These are phyloP conservation scores for Talaromyces sp. DNA, from an alignment of 2,329 filamentous ascomycete species.

Conservation along the genomic window DNA sequence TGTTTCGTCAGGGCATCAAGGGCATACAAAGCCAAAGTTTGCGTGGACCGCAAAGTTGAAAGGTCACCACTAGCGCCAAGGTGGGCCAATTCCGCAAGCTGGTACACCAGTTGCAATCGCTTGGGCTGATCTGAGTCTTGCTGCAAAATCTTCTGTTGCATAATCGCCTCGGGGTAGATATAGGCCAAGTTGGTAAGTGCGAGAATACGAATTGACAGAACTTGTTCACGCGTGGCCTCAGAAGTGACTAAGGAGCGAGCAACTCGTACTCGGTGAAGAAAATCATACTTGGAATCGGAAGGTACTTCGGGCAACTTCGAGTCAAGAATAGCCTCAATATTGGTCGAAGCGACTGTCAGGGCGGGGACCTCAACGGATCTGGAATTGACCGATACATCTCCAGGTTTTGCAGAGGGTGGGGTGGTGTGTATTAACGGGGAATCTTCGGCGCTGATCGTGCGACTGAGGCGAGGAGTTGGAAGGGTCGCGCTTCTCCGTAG, in stretches of 20 bases:
- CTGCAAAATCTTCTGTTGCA: conserved; percentile 77
- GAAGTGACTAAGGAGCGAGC: conserved; percentile 72
- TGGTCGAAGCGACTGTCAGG: conserved; percentile 36
- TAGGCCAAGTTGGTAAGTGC: conserved; percentile 89
- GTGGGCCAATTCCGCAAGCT: conserved; percentile 86
- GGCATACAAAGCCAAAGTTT: conserved; percentile 73
- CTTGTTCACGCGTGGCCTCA: conserved; percentile 61
- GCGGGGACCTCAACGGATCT: conserved; percentile 60
- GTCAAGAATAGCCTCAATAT: conserved; percentile 32
- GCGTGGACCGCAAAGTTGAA: conserved; percentile 66
- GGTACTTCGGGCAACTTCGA: conserved; percentile 59
- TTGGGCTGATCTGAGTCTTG: conserved; percentile 86
- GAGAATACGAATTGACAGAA: conserved; percentile 74
- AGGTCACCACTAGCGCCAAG: conserved; percentile 65
- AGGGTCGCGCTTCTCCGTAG: conserved; percentile 62
- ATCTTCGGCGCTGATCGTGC: conserved; percentile 38
- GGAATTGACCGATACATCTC: conserved; percentile 35
- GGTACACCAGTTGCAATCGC: conserved; percentile 81
- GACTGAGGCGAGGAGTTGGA: conserved; percentile 48
- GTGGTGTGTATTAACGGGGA: conserved; percentile 45
- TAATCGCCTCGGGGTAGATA: conserved; percentile 74
- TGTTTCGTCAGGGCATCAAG: conserved; percentile 82
- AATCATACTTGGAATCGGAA: conserved; percentile 69
- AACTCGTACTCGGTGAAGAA: conserved; percentile 74
- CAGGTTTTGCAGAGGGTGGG: conserved; percentile 30